These are phyloP conservation scores for Pachyrhizus erosus DNA, from an alignment of 306 rosid species.

Conservation along the genomic window DNA sequence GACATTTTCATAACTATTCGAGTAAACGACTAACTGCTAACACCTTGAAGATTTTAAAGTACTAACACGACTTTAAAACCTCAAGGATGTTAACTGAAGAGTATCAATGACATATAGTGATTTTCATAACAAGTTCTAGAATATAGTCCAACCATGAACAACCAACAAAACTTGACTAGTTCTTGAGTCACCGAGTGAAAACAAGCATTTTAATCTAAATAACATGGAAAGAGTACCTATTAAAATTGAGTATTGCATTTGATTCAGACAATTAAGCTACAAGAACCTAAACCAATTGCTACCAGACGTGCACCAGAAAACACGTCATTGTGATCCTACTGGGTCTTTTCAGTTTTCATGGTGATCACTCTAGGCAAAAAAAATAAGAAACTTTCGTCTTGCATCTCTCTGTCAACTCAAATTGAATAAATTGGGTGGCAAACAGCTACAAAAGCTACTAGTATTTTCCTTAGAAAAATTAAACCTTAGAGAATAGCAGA, in stretches of 20 bases:
- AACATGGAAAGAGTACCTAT: not conserved
- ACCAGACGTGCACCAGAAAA: not conserved
- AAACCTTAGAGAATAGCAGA: constrained; percentile 14
- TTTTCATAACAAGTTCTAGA: not conserved
- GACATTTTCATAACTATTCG: not conserved
- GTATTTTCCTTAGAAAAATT: not conserved
- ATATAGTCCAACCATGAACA: constrained; percentile 3
- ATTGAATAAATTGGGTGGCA: constrained; percentile 9
- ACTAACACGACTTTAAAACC: not conserved
- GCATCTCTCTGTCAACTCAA: not conserved
- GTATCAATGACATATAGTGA: not conserved
- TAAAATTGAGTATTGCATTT: not conserved
- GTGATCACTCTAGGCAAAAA: not conserved
- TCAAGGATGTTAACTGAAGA: not conserved
- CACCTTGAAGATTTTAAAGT: not conserved
- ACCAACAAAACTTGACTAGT: constrained; percentile 1
- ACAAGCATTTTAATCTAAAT: not conserved
- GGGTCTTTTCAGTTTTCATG: not conserved
- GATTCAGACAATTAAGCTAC: not conserved
- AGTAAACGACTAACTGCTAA: not conserved
- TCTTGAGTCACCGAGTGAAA: not conserved
- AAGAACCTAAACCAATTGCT: not conserved
- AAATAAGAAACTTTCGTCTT: not conserved
- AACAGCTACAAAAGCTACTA: constrained; percentile 2
- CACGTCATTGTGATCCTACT: not conserved